A percentile compares a stretch with the other conserved stretches of the same genome.
Evolutionary conservation across 305 asterid species (phyloP).

Genomic region (Lippia alba): DNA sequence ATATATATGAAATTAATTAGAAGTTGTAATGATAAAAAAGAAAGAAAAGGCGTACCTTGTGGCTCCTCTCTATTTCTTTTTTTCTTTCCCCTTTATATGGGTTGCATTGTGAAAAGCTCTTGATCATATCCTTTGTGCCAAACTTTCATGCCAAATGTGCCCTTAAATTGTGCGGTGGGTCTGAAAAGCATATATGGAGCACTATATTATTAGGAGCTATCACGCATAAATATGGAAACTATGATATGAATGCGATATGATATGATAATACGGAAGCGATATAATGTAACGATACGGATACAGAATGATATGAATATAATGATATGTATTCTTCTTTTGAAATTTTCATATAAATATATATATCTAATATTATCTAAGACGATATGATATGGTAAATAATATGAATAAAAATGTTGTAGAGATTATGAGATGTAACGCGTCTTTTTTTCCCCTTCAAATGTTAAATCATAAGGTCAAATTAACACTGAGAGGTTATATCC

Average conservation of each 20-base stretch:
- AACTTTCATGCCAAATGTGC: constrained; percentile 28
- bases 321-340: too few species aligned
- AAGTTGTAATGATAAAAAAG: not conserved
- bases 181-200: not conserved
- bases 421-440: too few species aligned
- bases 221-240: too few species aligned
- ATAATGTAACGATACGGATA: too few species aligned
- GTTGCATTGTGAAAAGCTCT: constrained; percentile 26
- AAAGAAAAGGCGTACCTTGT: constrained; percentile 3
- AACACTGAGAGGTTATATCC: too few species aligned
- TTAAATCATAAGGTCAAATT: not conserved
- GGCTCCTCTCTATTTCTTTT: constrained; percentile 35
- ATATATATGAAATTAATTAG: not conserved
- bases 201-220: not conserved
- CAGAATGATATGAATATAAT: too few species aligned
- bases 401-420: too few species aligned
- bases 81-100: constrained; percentile 29
- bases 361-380: too few species aligned
- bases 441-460: not conserved
- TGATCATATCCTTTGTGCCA: constrained; percentile 35
- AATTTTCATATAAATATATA: too few species aligned
- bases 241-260: too few species aligned
- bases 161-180: constrained; percentile 34
- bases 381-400: too few species aligned
- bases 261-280: too few species aligned